phyloP scores from a whole-genome alignment of 768 basidiomycete genomes.

The Pulveroboletus frians region DNA sequence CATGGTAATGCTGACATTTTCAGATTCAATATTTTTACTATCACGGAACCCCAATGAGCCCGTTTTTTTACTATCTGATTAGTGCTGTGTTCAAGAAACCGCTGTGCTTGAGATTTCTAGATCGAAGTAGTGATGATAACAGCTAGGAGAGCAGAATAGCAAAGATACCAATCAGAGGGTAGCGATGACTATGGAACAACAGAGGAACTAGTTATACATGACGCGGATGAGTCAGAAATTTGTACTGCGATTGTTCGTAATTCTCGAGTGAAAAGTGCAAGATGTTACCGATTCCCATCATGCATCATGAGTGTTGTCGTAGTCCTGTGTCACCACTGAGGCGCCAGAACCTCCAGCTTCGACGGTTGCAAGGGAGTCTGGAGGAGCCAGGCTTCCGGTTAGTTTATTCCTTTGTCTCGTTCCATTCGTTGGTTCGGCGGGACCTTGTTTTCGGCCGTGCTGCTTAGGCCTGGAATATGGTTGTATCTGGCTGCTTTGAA shows the following conservation, averaged over 20 bases:
- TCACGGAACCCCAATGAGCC: slow-evolving; percentile 21
- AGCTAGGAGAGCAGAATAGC: slow-evolving; percentile 1
- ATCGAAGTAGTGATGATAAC: not conserved
- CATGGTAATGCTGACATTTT: slow-evolving; percentile 25
- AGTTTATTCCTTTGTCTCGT: not conserved
- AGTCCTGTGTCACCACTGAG: not conserved
- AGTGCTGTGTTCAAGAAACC: slow-evolving; percentile 23
- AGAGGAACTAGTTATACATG: not conserved
- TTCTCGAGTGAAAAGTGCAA: not conserved
- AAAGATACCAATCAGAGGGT: not conserved
- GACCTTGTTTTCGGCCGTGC: slow-evolving; percentile 4
- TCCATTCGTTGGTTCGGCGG: not conserved
- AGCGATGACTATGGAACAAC: not conserved
- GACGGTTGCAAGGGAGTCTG: not conserved
- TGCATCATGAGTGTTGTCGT: not conserved
- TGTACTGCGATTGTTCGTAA: not conserved
- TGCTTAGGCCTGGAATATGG: not conserved
- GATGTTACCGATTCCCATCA: not conserved
- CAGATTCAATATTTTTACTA: slow-evolving; percentile 21
- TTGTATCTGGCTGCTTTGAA: not conserved
- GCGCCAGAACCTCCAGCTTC: not conserved
- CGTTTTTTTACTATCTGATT: slow-evolving; percentile 26
- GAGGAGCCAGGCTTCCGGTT: not conserved
- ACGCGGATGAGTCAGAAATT: not conserved
- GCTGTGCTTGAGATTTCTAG: slow-evolving; percentile 5